A percentile compares a stretch with the other conserved stretches of the same genome.
phyloP scores from a whole-genome alignment of 2,329 filamentous ascomycete species.

The Fusarium sp. region DNA sequence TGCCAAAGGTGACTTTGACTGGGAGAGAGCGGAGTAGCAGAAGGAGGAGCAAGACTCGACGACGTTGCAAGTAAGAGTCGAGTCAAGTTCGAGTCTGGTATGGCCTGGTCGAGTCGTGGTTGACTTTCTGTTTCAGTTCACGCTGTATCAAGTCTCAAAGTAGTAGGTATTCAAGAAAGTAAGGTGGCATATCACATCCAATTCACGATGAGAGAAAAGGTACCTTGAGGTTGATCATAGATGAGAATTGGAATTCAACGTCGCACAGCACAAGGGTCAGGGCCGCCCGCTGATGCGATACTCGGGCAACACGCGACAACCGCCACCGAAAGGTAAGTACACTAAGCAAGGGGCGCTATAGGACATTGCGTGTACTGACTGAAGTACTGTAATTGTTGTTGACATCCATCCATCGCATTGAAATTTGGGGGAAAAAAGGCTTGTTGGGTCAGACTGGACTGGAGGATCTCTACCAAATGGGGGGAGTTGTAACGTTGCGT shows the following conservation, averaged over 20 bases:
- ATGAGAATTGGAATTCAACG: conserved; percentile 39
- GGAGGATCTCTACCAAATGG: conserved; percentile 38
- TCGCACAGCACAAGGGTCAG: conserved; percentile 33
- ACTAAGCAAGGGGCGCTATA: conserved; percentile 15
- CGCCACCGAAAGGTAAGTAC: conserved; percentile 26
- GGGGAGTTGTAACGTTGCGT: conserved; percentile 43
- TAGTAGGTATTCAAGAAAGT: conserved; percentile 7
- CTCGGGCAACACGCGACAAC: conserved; percentile 36
- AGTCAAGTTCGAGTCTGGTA: background rate
- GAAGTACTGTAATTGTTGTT: conserved; percentile 12
- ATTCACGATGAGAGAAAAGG: conserved; percentile 1
- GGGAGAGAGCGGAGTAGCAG: conserved; percentile 25
- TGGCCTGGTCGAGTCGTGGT: conserved; percentile 14
- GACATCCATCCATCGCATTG: background rate
- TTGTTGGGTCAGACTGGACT: conserved; percentile 36
- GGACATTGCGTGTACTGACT: background rate
- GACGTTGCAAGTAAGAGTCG: conserved; percentile 4
- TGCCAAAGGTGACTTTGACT: conserved; percentile 25
- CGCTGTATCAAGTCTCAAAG: conserved; percentile 15
- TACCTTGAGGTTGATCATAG: conserved; percentile 5
- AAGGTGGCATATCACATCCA: conserved; percentile 26
- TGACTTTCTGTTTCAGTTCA: conserved; percentile 4
- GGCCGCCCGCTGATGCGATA: conserved; percentile 16
- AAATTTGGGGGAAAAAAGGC: background rate
- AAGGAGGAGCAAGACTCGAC: conserved; percentile 6